Conservation (phyloP, 2,329 filamentous ascomycete genomes). For the Fusarium brevicatenulatum region DNA sequence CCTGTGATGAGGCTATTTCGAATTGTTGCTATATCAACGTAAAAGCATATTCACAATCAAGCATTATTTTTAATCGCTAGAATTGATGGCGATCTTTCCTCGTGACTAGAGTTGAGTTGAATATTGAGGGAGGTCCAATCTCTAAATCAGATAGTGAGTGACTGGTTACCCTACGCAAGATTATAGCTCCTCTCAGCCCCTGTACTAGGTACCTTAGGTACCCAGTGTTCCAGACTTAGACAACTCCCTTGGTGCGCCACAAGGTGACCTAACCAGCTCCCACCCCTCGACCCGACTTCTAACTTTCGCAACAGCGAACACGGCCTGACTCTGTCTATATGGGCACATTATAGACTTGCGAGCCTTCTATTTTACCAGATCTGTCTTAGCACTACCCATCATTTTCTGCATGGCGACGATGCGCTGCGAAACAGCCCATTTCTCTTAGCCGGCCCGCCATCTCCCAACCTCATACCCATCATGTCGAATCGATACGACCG, state of each 20-base stretch:
- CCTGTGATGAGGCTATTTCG: not conserved
- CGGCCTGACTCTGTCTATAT: not conserved
- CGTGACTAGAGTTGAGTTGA: not conserved
- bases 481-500: constrained; percentile 65
- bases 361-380: not conserved
- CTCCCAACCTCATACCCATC: constrained; percentile 34
- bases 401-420: constrained; percentile 28
- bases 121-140: not conserved
- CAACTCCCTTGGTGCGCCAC: constrained; percentile 17
- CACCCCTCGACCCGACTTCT: constrained; percentile 31
- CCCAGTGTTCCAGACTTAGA: not conserved
- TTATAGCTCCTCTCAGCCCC: not conserved
- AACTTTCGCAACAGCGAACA: constrained; percentile 8
- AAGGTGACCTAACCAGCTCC: constrained; percentile 16
- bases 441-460: constrained; percentile 30
- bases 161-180: not conserved
- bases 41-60: not conserved
- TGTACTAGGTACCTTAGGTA: constrained; percentile 2
- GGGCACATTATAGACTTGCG: not conserved
- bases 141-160: not conserved
- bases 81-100: not conserved
- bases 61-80: not conserved
- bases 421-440: constrained; percentile 28
- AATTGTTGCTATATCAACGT: not conserved
- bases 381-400: not conserved